Base-by-base conservation (phyloP, 495 filamentous ascomycete genomes). In the Collariella sp. region DNA sequence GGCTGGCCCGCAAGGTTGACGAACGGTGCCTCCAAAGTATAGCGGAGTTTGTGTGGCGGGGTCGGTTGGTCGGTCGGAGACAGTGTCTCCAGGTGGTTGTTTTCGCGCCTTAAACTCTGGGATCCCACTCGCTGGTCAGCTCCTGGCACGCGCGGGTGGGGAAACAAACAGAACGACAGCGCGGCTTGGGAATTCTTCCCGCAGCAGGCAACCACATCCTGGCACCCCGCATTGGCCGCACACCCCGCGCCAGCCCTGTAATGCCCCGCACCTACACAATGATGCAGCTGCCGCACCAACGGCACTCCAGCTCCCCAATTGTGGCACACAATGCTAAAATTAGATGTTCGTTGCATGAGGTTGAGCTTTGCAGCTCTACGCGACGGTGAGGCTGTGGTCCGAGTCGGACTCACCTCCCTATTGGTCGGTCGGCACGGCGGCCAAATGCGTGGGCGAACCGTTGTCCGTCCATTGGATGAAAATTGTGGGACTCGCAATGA, bases 391-490 rank as follows among this genome's bases (percentile, higher is more conserved):
- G 46, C 16, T 48, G 31, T 48, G 31, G 49, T 36, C 35, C 29
- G 50, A 52, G 50, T 44, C 40, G 29, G 50, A 36, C 48, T 52
- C 50, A 44, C 39, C 50, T 52, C 50, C 16, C 50, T 44, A 52
- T 44, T 52, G 26, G 50, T 44, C 50, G 34, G 38, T 52, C 40
- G 50, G 26, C 50, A 11, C 26, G 44, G 50, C 38, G 20, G 48
- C 48, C 38, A 51, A 51, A 51, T 31, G 49, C 26, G 39, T 35
- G 16, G 23, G 35, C 49, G 36, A 52, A 52, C 49, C 40, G 39
- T 44, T 26, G 50, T 52, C 20, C 50, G 24, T 52, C 50, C 50
- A 43, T 52, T 42, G 49, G 36, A 51, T 33, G 49, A 51, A 51
- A 51, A 34, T 22, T 52, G 23, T 42, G 26, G 49, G 38, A 44